phyloP scores from a whole-genome alignment of 352 stramenopile genomes.

The Phytophthora tentaculata region DNA sequence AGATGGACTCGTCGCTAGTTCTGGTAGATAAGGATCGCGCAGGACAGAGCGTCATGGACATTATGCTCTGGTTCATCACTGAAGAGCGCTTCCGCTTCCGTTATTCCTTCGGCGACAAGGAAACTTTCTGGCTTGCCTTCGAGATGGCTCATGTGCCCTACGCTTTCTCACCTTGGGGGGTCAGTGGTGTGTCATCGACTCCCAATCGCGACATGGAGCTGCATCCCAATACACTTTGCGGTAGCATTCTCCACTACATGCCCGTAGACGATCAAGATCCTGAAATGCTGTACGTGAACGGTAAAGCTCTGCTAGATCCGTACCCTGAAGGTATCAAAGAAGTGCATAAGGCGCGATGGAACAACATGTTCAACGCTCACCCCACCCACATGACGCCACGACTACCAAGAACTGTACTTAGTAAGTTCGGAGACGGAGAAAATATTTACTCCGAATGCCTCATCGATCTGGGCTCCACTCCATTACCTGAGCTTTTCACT shows the following conservation, averaged over 20 bases:
- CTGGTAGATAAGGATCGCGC: conserved; percentile 27
- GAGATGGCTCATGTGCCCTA: conserved; percentile 30
- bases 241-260: conserved; percentile 35
- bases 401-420: conserved; percentile 15
- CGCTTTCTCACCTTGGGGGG: conserved; percentile 28
- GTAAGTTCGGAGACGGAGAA: conserved; percentile 13
- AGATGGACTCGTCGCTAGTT: conserved; percentile 34
- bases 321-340: conserved; percentile 29
- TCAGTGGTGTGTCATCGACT: conserved; percentile 29
- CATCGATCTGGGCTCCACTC: conserved; percentile 18
- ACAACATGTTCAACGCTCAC: conserved; percentile 33
- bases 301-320: conserved; percentile 28
- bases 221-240: conserved; percentile 29
- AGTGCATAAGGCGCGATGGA: conserved; percentile 18
- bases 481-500: conserved; percentile 18
- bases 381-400: conserved; percentile 33
- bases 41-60: conserved; percentile 21
- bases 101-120: conserved; percentile 37
- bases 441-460: conserved; percentile 31
- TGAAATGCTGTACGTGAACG: conserved; percentile 34
- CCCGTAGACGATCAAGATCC: conserved; percentile 12
- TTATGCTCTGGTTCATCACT: conserved; percentile 34
- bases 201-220: conserved; percentile 29
- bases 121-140: conserved; percentile 33
- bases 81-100: conserved; percentile 30